phyloP scores from a whole-genome alignment of 768 basidiomycete species.

The Cystobasidium onofrii region DNA sequence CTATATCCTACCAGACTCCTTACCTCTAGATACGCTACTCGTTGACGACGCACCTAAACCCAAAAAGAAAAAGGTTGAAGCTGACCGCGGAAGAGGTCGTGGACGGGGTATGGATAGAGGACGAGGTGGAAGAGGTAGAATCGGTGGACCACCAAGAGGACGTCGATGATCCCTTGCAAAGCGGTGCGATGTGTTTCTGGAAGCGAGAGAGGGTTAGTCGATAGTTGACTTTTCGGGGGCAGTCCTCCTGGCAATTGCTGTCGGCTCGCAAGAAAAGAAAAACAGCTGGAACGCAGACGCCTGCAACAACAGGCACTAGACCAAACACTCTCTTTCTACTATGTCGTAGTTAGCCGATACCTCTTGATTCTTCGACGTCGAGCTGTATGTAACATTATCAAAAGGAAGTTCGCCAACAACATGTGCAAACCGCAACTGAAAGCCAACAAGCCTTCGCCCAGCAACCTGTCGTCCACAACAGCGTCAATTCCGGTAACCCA shows the following conservation, averaged over 20 bases:
- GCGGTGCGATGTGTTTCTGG: background rate
- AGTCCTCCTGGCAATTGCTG: too few species aligned
- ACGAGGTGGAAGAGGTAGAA: constrained; percentile 24
- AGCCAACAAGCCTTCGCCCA: background rate
- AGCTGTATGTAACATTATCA: background rate
- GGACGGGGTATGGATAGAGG: background rate
- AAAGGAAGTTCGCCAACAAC: background rate
- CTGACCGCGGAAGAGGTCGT: constrained; percentile 6
- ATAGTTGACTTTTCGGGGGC: too few species aligned
- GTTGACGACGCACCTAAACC: constrained; percentile 98
- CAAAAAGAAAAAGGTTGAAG: constrained; percentile 77
- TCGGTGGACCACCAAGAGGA: constrained; percentile 24
- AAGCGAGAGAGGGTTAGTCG: too few species aligned
- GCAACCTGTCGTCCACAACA: background rate
- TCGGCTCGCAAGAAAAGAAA: background rate
- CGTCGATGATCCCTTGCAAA: background rate
- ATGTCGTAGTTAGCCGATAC: background rate
- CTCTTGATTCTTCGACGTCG: background rate
- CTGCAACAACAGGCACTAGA: background rate
- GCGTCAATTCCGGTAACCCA: too few species aligned
- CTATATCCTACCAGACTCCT: constrained; percentile 91
- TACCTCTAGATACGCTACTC: constrained; percentile 89
- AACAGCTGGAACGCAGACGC: background rate
- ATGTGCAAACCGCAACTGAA: too few species aligned
- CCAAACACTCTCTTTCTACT: background rate